Conservation (phyloP, 306 rosid genomes). For the Vigna angularis region DNA sequence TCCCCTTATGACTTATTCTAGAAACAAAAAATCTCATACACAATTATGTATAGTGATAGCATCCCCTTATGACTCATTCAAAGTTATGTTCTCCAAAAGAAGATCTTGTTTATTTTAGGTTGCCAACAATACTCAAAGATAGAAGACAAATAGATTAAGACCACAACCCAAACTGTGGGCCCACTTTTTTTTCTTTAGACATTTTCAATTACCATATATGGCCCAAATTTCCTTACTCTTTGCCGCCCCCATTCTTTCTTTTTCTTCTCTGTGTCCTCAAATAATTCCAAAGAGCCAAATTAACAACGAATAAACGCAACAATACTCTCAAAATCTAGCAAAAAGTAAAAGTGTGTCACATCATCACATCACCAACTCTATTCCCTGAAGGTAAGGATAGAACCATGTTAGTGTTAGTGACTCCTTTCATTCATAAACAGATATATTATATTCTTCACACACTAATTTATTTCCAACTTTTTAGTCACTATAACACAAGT, state of each 20-base stretch:
- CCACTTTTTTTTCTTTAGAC: conserved; percentile 53
- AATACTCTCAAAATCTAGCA: conserved; percentile 43
- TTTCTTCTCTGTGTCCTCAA: conserved; percentile 49
- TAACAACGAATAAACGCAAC: too few species aligned
- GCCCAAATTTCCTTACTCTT: conserved; percentile 48
- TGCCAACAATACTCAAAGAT: conserved; percentile 56
- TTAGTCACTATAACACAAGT: not conserved
- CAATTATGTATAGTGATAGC: too few species aligned
- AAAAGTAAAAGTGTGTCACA: conserved; percentile 57
- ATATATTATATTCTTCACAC: not conserved
- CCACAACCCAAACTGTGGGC: conserved; percentile 48
- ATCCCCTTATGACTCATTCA: too few species aligned
- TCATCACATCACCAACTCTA: conserved; percentile 50
- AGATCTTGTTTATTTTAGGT: conserved; percentile 49
- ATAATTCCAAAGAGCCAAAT: conserved; percentile 55
- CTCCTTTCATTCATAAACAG: not conserved
- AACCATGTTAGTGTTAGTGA: conserved; percentile 17
- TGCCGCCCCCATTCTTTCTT: conserved; percentile 48
- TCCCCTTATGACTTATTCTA: too few species aligned
- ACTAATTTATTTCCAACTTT: not conserved
- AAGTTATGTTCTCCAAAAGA: conserved; percentile 52
- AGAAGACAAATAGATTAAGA: conserved; percentile 41
- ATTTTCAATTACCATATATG: conserved; percentile 50
- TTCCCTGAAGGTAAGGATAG: conserved; percentile 9
- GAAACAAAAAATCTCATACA: too few species aligned